These are phyloP conservation scores for Grigorovia transvaalensis DNA, from an alignment of 805 yeast species.

Conservation along the genomic window DNA sequence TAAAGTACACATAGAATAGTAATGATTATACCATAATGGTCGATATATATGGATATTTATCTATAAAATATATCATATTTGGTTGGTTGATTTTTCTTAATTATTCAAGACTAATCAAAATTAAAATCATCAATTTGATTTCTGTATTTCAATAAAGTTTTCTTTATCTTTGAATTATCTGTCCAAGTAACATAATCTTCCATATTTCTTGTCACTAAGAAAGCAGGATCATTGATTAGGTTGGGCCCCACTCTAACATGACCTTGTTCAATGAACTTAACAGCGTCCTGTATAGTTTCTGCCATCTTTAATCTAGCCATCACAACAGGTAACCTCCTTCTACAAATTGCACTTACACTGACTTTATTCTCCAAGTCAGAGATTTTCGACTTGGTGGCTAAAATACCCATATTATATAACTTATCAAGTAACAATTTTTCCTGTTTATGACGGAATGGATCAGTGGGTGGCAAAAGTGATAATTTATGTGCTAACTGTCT, in stretches of 20 bases:
- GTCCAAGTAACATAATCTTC: conserved; percentile 98
- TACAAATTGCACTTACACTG: conserved; percentile 84
- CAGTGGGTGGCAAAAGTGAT: conserved; percentile 76
- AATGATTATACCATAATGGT: background rate
- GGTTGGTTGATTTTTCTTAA: no score
- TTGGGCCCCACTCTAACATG: conserved; percentile 96
- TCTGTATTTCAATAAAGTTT: conserved; percentile 77
- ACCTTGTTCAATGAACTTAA: conserved; percentile 89
- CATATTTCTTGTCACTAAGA: conserved; percentile 81
- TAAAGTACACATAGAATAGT: background rate
- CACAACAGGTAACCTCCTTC: conserved; percentile 87
- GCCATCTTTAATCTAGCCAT: conserved; percentile 95
- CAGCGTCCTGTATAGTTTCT: conserved; percentile 77
- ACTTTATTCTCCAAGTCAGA: conserved; percentile 87
- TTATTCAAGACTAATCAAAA: background rate
- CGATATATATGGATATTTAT: background rate
- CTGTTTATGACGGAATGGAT: conserved; percentile 78
- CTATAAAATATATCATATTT: background rate
- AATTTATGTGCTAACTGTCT: conserved; percentile 79
- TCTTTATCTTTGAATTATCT: conserved; percentile 88
- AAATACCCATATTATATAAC: conserved; percentile 76
- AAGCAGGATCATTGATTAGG: conserved; percentile 92
- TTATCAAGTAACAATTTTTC: conserved; percentile 84
- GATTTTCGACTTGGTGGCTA: conserved; percentile 80
- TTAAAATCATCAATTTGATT: conserved; percentile 58